These are phyloP conservation scores for Nymphaea colorata DNA, from an alignment of 164 flowering plant genomes.

Conservation along the genomic window DNA sequence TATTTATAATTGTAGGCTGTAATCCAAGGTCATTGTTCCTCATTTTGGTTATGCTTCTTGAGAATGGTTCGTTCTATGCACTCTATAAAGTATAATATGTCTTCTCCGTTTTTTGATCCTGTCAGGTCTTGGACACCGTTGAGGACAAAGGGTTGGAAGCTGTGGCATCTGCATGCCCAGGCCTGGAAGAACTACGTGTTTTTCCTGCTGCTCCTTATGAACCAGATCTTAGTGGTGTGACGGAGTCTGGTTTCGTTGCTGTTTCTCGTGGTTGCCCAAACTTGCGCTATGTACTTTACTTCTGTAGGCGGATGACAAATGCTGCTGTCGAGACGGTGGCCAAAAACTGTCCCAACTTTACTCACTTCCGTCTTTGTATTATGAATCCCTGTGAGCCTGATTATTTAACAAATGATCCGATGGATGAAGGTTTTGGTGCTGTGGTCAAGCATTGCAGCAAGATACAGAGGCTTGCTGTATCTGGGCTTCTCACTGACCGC, in stretches of 20 bases:
- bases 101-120: not conserved
- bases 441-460: conserved; percentile 57
- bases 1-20: no score
- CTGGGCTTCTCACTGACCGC: conserved; percentile 64
- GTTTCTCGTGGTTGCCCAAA: conserved; percentile 70
- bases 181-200: conserved; percentile 75
- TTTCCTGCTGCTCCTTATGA: conserved; percentile 58
- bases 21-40: no score
- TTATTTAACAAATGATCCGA: conserved; percentile 49
- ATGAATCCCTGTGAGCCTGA: conserved; percentile 65
- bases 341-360: conserved; percentile 65
- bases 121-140: conserved; percentile 60
- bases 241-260: conserved; percentile 64
- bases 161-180: conserved; percentile 45
- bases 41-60: no score
- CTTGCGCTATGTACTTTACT: conserved; percentile 62
- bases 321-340: conserved; percentile 59
- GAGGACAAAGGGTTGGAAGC: conserved; percentile 72
- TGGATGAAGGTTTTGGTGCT: conserved; percentile 81
- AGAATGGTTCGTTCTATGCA: no score
- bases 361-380: conserved; percentile 74
- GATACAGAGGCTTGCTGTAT: conserved; percentile 62
- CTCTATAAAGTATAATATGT: no score
- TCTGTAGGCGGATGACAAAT: conserved; percentile 77
- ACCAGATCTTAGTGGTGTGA: conserved; percentile 31